phyloP scores from a whole-genome alignment of 495 filamentous ascomycete genomes.

The Aspergillus carlsbadensis region DNA sequence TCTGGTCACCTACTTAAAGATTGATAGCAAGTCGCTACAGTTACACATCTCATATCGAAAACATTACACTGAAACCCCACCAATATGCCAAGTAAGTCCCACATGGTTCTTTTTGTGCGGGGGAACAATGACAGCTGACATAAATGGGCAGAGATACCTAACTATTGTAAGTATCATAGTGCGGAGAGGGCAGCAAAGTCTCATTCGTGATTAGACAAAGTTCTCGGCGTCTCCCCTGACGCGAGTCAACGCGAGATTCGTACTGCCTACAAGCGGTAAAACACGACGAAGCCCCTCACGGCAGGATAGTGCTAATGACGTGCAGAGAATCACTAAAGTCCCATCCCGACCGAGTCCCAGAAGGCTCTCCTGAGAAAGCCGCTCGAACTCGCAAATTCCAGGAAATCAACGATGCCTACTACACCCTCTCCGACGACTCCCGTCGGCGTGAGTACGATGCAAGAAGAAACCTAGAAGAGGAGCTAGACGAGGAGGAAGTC shows the following conservation, averaged over 20 bases:
- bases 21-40: not conserved
- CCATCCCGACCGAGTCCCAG: slow-evolving; percentile 88
- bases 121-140: slow-evolving; percentile 1
- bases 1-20: too few species aligned
- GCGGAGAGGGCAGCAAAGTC: not conserved
- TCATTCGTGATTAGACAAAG: slow-evolving; percentile 44
- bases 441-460: slow-evolving; percentile 89
- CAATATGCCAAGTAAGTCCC: slow-evolving; percentile 18
- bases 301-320: not conserved
- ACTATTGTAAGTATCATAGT: slow-evolving; percentile 30
- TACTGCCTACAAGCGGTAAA: slow-evolving; percentile 87
- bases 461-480: slow-evolving; percentile 55
- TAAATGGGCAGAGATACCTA: slow-evolving; percentile 22
- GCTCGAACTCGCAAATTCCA: slow-evolving; percentile 88
- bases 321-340: slow-evolving; percentile 84
- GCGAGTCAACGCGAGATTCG: slow-evolving; percentile 84
- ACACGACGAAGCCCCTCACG: not conserved
- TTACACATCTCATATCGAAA: too few species aligned
- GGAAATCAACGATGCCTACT: slow-evolving; percentile 97
- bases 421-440: slow-evolving; percentile 77
- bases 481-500: slow-evolving; percentile 59
- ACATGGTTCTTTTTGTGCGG: not conserved
- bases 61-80: not conserved
- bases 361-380: slow-evolving; percentile 80
- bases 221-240: slow-evolving; percentile 70